A percentile compares a stretch with the other conserved stretches of the same genome.
phyloP scores from a whole-genome alignment of 371 early-diverging fungal genomes.

The Blakeslea trispora region DNA sequence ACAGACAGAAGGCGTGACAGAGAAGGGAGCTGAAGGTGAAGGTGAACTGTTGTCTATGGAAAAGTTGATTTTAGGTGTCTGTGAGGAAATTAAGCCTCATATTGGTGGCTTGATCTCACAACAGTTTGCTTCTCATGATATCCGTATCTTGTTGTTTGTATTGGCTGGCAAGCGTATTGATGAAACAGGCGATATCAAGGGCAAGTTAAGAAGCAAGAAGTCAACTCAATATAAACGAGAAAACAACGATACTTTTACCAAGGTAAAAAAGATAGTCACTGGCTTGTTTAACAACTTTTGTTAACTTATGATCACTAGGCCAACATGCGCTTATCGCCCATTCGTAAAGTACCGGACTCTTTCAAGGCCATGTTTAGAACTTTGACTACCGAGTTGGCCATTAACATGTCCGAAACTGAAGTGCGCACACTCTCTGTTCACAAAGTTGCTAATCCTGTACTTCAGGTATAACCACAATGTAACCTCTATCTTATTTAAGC shows the following conservation, averaged over 20 bases:
- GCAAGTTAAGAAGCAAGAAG: slow-evolving; percentile 62
- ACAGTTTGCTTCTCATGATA: slow-evolving; percentile 75
- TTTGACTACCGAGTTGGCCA: slow-evolving; percentile 59
- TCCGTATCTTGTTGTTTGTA: slow-evolving; percentile 69
- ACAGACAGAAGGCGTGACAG: slow-evolving; percentile 43
- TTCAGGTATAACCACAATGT: no score
- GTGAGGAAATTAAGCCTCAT: slow-evolving; percentile 65
- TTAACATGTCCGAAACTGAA: slow-evolving; percentile 55
- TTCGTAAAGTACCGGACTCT: slow-evolving; percentile 61
- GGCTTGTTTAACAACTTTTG: no score
- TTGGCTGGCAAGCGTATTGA: slow-evolving; percentile 68
- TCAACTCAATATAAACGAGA: slow-evolving; percentile 68
- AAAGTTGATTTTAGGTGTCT: slow-evolving; percentile 61
- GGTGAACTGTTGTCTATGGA: slow-evolving; percentile 69
- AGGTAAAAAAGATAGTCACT: slow-evolving; percentile 15
- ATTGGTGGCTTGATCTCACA: slow-evolving; percentile 70
- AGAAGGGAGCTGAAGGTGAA: slow-evolving; percentile 32
- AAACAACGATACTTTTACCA: slow-evolving; percentile 54
- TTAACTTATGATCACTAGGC: no score
- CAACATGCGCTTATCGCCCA: slow-evolving; percentile 30
- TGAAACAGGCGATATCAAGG: slow-evolving; percentile 55
- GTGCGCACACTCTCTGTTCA: slow-evolving; percentile 65
- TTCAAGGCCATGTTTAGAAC: slow-evolving; percentile 60
- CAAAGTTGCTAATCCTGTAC: slow-evolving; percentile 75
- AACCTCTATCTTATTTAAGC: no score